Percentiles rank a stretch among this genome's conserved stretches.
Conservation (phyloP, 495 filamentous ascomycete species). For the Tetracladium setigerum region DNA sequence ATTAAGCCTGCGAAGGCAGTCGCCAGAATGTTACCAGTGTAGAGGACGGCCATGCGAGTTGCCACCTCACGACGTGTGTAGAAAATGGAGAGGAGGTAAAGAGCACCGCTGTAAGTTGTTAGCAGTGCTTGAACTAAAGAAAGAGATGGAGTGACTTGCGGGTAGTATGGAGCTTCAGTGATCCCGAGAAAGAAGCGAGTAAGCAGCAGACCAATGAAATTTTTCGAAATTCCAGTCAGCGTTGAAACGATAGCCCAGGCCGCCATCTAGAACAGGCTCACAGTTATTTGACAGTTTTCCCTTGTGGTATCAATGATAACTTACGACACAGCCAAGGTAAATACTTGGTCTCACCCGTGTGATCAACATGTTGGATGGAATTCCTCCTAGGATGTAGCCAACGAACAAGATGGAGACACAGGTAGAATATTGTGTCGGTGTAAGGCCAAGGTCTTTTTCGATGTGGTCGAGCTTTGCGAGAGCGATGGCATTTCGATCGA, state of each 20-base stretch:
- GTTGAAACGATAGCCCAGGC: conserved; percentile 47
- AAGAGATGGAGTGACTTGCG: conserved; percentile 3
- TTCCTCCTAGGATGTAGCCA: conserved; percentile 29
- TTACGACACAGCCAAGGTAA: conserved; percentile 42
- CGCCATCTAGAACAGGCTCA: too few relatives aligned
- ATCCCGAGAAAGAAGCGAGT: conserved; percentile 32
- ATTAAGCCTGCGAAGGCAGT: conserved; percentile 40
- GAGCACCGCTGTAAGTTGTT: conserved; percentile 21
- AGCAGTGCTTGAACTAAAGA: conserved; percentile 23
- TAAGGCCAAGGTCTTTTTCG: conserved; percentile 18
- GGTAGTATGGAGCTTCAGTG: conserved; percentile 34
- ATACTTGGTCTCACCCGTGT: conserved; percentile 35
- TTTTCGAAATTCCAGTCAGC: conserved; percentile 36
- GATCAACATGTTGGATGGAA: conserved; percentile 52
- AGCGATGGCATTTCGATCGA: conserved; percentile 22
- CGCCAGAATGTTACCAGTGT: conserved; percentile 31
- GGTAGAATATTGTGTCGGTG: conserved; percentile 47
- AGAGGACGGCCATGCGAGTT: conserved; percentile 37
- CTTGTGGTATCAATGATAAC: too few relatives aligned
- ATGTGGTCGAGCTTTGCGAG: conserved; percentile 16
- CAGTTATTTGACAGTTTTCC: too few relatives aligned
- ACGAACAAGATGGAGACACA: conserved; percentile 38
- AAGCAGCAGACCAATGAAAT: conserved; percentile 22
- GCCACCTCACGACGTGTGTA: conserved; percentile 51
- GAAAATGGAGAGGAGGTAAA: conserved; percentile 53